These are phyloP conservation scores for Penicillium angulare DNA, from an alignment of 495 filamentous ascomycete genomes.

Conservation along the genomic window DNA sequence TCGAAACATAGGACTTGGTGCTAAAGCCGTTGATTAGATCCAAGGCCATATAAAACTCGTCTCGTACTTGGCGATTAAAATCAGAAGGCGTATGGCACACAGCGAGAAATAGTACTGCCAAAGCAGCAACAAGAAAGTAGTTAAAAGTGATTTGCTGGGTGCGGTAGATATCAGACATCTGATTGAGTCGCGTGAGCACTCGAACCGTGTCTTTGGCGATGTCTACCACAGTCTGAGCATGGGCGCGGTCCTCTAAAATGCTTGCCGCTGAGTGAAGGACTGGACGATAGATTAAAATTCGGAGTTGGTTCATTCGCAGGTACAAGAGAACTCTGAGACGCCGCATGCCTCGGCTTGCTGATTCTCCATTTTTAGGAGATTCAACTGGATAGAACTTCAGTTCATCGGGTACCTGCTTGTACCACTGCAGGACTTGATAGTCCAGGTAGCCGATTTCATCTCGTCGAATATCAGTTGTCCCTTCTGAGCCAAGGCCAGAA, in stretches of 20 bases:
- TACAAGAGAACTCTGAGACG: constrained; percentile 57
- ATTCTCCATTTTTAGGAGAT: constrained; percentile 40
- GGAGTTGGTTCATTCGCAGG: constrained; percentile 77
- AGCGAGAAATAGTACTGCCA: constrained; percentile 80
- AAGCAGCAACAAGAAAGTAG: constrained; percentile 78
- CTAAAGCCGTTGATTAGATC: constrained; percentile 80
- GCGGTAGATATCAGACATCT: constrained; percentile 77
- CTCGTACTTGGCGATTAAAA: constrained; percentile 70
- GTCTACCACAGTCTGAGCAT: constrained; percentile 69
- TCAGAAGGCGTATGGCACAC: constrained; percentile 77
- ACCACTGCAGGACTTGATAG: constrained; percentile 77
- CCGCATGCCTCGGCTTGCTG: constrained; percentile 45
- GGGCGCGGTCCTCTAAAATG: constrained; percentile 67
- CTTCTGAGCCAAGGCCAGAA: constrained; percentile 51
- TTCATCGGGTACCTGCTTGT: constrained; percentile 57
- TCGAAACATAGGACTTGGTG: constrained; percentile 73
- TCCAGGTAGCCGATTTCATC: constrained; percentile 75
- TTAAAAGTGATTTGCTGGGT: constrained; percentile 81
- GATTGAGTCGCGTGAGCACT: constrained; percentile 70
- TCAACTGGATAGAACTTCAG: constrained; percentile 59
- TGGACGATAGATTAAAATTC: constrained; percentile 78
- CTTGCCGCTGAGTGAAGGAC: constrained; percentile 74
- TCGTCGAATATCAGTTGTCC: constrained; percentile 51
- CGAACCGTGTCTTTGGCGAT: constrained; percentile 79
- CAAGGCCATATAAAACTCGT: constrained; percentile 84